Percentiles rank a stretch among this genome's conserved stretches.
phyloP scores from a whole-genome alignment of 257 asterid species.

The Solanum pimpinellifolium region DNA sequence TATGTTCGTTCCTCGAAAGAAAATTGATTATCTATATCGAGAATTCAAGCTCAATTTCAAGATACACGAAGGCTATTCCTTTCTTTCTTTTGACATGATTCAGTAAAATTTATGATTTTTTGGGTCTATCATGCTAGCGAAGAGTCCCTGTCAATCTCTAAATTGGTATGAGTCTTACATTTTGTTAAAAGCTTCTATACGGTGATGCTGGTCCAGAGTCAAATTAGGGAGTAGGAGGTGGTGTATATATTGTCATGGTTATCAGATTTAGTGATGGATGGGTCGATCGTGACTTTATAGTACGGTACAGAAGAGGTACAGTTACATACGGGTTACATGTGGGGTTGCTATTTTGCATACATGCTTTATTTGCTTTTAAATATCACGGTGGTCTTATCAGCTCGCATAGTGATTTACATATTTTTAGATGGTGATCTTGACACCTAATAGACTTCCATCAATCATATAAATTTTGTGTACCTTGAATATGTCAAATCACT shows the following conservation, averaged over 20 bases:
- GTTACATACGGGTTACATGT: background rate
- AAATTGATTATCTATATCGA: background rate
- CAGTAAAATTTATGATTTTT: background rate
- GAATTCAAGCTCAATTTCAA: background rate
- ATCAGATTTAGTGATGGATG: background rate
- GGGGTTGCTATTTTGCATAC: background rate
- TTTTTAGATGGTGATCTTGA: background rate
- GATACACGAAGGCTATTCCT: background rate
- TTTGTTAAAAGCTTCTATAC: background rate
- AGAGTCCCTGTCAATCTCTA: background rate
- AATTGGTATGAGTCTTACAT: background rate
- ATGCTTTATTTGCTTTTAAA: background rate
- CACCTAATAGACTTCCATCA: background rate
- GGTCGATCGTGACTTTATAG: background rate
- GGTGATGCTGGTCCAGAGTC: background rate
- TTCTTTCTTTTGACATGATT: background rate
- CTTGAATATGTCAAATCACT: conserved; percentile 52
- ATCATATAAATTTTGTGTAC: conserved; percentile 15
- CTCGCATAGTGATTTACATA: background rate
- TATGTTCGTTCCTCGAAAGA: background rate
- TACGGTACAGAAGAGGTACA: background rate
- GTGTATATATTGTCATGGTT: background rate
- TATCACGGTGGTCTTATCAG: background rate
- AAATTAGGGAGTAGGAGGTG: background rate
- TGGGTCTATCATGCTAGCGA: background rate